Evolutionary conservation across 495 filamentous ascomycete genomes (phyloP).

Genomic region (Ramalina peruviana): DNA sequence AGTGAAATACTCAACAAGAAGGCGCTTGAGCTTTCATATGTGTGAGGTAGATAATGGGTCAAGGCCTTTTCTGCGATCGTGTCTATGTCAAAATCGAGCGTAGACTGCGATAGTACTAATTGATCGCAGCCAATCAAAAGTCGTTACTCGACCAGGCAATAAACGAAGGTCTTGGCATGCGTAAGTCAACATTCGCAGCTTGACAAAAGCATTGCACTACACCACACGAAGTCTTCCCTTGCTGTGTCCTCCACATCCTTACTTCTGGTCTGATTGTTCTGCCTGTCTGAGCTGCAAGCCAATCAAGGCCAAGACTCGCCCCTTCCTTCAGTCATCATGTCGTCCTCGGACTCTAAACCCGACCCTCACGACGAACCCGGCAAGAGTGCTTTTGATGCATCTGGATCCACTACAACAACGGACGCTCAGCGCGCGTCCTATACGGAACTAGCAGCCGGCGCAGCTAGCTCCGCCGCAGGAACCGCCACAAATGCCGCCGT

Average conservation of each 20-base stretch:
- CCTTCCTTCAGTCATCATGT: background rate
- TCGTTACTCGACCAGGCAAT: background rate
- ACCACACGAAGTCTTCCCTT: background rate
- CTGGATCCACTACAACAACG: background rate
- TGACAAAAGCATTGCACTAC: background rate
- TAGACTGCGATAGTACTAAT: too few species aligned
- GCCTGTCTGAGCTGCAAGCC: too few species aligned
- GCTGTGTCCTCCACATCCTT: background rate
- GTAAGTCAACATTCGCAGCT: background rate
- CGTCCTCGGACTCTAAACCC: background rate
- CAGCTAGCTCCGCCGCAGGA: slow-evolving; percentile 25
- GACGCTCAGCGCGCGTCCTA: slow-evolving; percentile 11
- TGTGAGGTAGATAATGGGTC: too few species aligned
- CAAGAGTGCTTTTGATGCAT: background rate
- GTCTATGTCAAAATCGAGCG: too few species aligned
- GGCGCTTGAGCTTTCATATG: too few species aligned
- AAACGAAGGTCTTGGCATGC: background rate
- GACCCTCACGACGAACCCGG: background rate
- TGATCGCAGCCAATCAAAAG: too few species aligned
- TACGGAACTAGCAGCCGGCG: slow-evolving; percentile 21
- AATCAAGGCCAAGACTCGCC: too few species aligned
- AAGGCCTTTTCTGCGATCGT: too few species aligned
- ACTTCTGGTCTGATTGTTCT: background rate
- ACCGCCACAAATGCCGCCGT: slow-evolving; percentile 32
- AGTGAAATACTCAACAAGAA: too few species aligned